Evolutionary conservation across 2,329 filamentous ascomycete genomes (phyloP).

Genomic region (Cryphonectria carpinicola): DNA sequence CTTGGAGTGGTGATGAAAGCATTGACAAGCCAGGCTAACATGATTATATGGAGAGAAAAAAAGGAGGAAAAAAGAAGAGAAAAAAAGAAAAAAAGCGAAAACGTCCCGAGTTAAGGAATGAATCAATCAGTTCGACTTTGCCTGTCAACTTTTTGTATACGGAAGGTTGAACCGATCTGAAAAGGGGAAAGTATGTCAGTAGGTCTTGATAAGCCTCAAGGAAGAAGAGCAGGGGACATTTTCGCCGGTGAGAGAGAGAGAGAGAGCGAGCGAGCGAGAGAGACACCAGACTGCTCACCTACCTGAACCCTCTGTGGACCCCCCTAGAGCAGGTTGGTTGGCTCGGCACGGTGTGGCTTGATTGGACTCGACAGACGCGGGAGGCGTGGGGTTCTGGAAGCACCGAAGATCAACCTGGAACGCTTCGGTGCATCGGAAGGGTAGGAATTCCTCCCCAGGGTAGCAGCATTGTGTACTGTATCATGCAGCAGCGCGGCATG

Average conservation of each 20-base stretch:
- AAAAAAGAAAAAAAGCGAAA: background rate
- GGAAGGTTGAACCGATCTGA: background rate
- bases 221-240: background rate
- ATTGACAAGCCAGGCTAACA: background rate
- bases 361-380: background rate
- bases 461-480: conserved; percentile 2
- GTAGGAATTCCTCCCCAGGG: background rate
- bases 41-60: no score
- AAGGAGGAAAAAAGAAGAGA: no score
- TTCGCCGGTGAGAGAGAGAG: background rate
- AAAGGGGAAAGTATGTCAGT: no score
- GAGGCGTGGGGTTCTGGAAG: conserved; percentile 14
- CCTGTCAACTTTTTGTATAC: background rate
- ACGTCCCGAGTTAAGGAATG: background rate
- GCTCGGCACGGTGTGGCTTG: background rate
- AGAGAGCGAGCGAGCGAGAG: background rate
- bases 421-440: conserved; percentile 6
- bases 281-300: background rate
- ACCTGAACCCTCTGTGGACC: background rate
- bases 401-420: conserved; percentile 7
- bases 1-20: background rate
- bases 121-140: background rate
- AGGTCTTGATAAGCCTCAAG: no score
- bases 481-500: conserved; percentile 10
- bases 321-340: background rate